Evolutionary conservation across 371 early-diverging fungal genomes (phyloP).

Genomic region (Rhizomucor miehei): DNA sequence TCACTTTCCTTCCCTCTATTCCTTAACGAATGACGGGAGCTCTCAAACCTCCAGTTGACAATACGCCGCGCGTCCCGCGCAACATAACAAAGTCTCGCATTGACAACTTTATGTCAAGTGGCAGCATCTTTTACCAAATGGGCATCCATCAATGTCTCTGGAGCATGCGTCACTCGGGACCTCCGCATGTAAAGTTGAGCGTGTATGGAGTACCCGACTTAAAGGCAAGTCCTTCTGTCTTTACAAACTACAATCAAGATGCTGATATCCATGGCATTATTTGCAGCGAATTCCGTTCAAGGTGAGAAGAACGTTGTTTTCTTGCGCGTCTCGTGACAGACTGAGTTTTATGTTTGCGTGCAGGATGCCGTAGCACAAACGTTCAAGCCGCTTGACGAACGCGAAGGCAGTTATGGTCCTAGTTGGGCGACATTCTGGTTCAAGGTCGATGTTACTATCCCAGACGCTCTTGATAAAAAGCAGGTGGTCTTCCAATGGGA

Average conservation of each 20-base stretch:
- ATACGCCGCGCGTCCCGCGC: constrained; percentile 35
- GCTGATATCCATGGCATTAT: background rate
- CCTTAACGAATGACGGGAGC: background rate
- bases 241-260: too few species aligned
- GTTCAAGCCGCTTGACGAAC: constrained; percentile 26
- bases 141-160: constrained; percentile 42
- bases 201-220: constrained; percentile 80
- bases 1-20: background rate
- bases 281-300: constrained; percentile 39
- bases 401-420: constrained; percentile 37
- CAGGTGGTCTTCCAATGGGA: constrained; percentile 80
- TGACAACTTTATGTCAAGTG: constrained; percentile 36
- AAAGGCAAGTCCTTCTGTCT: constrained; percentile 38
- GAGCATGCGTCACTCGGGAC: constrained; percentile 23
- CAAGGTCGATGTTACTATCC: constrained; percentile 62
- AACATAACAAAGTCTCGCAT: constrained; percentile 38
- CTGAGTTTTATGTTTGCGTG: constrained; percentile 5
- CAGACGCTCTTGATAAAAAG: constrained; percentile 61
- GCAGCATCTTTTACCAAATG: constrained; percentile 46
- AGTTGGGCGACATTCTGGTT: constrained; percentile 93
- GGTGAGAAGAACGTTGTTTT: constrained; percentile 14
- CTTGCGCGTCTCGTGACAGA: background rate
- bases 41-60: constrained; percentile 25
- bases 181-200: constrained; percentile 31
- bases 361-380: constrained; percentile 41